phyloP scores from a whole-genome alignment of 2,329 filamentous ascomycete species.

The Pyrenophora graminea region DNA sequence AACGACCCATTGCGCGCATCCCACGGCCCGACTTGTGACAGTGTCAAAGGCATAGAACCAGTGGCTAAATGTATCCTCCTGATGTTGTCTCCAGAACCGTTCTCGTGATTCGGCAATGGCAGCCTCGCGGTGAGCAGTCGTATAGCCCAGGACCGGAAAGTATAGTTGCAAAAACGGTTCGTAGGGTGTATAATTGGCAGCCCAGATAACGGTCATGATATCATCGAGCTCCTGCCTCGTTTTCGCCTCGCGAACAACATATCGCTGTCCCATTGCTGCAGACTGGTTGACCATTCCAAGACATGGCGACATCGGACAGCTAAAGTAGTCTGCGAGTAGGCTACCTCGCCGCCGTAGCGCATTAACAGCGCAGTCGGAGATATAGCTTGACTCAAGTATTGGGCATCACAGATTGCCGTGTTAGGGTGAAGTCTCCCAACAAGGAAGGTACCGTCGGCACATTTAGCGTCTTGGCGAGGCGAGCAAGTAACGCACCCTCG shows the following conservation, averaged over 20 bases:
- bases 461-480: conserved; percentile 28
- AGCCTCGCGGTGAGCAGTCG: conserved; percentile 28
- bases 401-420: conserved; percentile 28
- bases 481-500: conserved; percentile 25
- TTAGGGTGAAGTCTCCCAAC: conserved; percentile 27
- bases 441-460: conserved; percentile 28
- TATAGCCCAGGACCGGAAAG: conserved; percentile 41
- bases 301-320: conserved; percentile 27
- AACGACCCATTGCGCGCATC: conserved; percentile 41
- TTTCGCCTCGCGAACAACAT: conserved; percentile 32
- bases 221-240: conserved; percentile 36
- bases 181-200: conserved; percentile 42
- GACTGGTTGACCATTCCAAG: conserved; percentile 18
- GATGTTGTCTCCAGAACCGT: conserved; percentile 38
- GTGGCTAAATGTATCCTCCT: conserved; percentile 31
- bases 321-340: conserved; percentile 18
- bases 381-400: conserved; percentile 26
- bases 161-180: conserved; percentile 42
- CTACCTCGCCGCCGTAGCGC: conserved; percentile 23
- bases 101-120: conserved; percentile 37
- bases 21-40: conserved; percentile 27
- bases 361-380: conserved; percentile 31
- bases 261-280: conserved; percentile 25
- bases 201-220: conserved; percentile 42
- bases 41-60: conserved; percentile 41